Evolutionary conservation across 306 rosid genomes (phyloP), one percentile per base, ranked within the genome.

Genomic region (Malus sieversii): DNA sequence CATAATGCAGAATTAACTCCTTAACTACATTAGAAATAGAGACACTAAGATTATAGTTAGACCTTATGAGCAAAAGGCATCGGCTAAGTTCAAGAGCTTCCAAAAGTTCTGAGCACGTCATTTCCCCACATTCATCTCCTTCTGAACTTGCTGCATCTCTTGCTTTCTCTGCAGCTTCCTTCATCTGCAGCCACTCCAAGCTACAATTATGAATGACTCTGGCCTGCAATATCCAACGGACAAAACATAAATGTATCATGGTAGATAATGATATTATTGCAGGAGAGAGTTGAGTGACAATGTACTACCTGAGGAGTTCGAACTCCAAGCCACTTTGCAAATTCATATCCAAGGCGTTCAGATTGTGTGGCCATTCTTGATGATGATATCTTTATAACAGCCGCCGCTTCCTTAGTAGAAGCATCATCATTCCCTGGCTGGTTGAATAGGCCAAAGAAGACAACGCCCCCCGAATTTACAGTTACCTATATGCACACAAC

Each of bases 41-140:
- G 58, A 70, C 57, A 70, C 19, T 67, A 32, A 45, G 71, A 62
- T 74, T 68, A 70, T 51, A 62, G 68, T 68, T 65, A 71, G 73
- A 92, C 98, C 97, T 88, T 97, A 95, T 87, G 42, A 95, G 79
- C 70, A 87, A 80, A 79, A 95, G 88, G 84, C 99, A 95, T 57
- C 92, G 85, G 85, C 99, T 90, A 62, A 92, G 95, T 72, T 95
- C 99, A 78, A 95, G 99, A 73, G 99, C 99, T 86, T 95, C 99
- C 90, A 90, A 84, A 82, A 95, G 96, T 82, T 95, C 97, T 33
- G 84, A 84, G 82, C 97, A 95, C 3, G 97, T 92, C 89, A 95
- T 82, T 82, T 85, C 92, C 57, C 90, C 96, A 72, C 85, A 79
- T 83, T 92, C 97, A 78, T 95, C 97, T 75, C 90, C 89, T 75